Conservation (phyloP, 2,329 filamentous ascomycete species). For the Fusarium miscanthi region DNA sequence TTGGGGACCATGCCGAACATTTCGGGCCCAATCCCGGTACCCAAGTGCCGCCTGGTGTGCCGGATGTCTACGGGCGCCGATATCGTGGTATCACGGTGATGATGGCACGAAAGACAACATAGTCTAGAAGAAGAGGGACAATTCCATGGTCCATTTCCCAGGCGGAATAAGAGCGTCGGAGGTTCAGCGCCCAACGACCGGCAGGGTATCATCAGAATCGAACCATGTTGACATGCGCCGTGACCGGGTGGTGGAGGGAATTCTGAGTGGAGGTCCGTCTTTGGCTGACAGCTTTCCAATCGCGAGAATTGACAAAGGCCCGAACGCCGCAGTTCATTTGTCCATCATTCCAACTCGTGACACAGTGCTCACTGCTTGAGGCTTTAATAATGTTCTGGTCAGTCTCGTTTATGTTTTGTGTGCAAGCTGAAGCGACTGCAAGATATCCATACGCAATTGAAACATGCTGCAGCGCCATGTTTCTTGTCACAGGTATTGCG, state of each 20-base stretch:
- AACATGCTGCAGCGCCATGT: conserved; percentile 9
- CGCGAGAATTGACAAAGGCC: conserved; percentile 27
- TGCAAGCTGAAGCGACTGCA: conserved; percentile 2
- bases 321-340: conserved; percentile 24
- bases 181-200: conserved; percentile 12
- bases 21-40: conserved; percentile 7
- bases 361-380: conserved; percentile 14
- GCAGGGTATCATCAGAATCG: conserved; percentile 30
- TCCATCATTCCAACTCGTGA: conserved; percentile 16
- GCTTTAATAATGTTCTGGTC: background rate
- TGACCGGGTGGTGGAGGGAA: conserved; percentile 23
- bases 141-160: background rate
- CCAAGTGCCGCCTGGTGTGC: background rate
- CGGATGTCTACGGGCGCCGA: background rate
- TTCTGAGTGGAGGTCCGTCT: conserved; percentile 22
- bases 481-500: conserved; percentile 8
- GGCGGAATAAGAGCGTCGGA: background rate
- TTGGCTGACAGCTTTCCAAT: conserved; percentile 16
- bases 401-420: background rate
- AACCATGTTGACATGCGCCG: conserved; percentile 31
- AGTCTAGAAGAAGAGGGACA: background rate
- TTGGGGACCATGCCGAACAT: background rate
- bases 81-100: background rate
- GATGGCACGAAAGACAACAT: background rate
- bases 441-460: conserved; percentile 1